Percentiles rank a stretch among this genome's conserved stretches.
Conservation (phyloP, 148 eudicot species). For the Rhododendron molle region DNA sequence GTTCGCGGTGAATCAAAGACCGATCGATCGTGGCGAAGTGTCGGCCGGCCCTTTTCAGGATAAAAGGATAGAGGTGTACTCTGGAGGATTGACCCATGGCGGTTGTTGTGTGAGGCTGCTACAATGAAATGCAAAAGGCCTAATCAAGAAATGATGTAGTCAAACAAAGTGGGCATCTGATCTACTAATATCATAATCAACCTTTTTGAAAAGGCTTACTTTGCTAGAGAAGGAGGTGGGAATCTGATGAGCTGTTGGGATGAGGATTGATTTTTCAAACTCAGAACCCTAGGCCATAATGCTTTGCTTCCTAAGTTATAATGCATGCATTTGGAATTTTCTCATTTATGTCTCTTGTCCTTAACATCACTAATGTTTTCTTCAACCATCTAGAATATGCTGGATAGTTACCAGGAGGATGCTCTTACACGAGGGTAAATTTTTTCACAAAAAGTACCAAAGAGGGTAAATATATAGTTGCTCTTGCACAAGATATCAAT, state of each 20-base stretch:
- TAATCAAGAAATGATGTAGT: neutral
- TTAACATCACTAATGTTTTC: neutral
- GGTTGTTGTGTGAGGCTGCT: slow-evolving; percentile 3
- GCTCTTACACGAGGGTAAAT: neutral
- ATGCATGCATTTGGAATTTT: neutral
- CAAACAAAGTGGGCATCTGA: neutral
- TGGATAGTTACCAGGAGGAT: neutral
- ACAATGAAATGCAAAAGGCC: neutral
- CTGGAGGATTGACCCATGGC: neutral
- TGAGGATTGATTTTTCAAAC: neutral
- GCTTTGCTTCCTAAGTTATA: neutral
- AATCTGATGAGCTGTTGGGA: neutral
- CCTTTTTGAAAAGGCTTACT: neutral
- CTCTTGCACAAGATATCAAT: neutral
- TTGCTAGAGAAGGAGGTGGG: neutral
- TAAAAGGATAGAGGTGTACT: too few species aligned
- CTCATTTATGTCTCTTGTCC: neutral
- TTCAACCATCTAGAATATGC: neutral
- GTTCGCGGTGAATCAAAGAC: neutral
- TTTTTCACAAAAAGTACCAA: neutral
- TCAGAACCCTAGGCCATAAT: neutral
- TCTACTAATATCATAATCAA: neutral
- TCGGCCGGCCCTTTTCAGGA: too few species aligned
- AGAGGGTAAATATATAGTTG: neutral
- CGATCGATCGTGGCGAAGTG: neutral